Evolutionary conservation across 345 rosid species (phyloP), one percentile per base, ranked within the genome.

Genomic region (Gossypium arboreum): DNA sequence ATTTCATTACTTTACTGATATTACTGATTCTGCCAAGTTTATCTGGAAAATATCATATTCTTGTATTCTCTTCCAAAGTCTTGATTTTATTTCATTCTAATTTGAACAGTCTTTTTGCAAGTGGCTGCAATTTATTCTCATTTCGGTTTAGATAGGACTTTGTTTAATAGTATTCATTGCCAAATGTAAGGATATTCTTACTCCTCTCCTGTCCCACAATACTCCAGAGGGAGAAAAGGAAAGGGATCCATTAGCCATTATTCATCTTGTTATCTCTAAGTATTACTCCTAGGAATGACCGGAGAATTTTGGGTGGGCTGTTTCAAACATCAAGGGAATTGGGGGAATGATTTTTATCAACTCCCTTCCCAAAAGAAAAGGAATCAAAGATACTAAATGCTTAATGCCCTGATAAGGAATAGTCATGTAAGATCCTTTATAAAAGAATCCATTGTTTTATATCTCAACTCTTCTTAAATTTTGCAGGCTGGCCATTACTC

Each of bases 401-500:
- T 70, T 17, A 39, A 11, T 54, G 7, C 75, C 43, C n/a, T 55
- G 62, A 71, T 52, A 6, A 47, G 39, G 29, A 72, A 4, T 25
- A 60, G 22, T 12, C 69, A 73, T 47, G 22, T 45, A 48, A 9
- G 76, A 27, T 48, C 27, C 34, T 55, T 48, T 47, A 10, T 25
- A 68, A 50, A 9, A 15, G 17, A 27, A 29, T 17, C 44, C 55
- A 11, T 29, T 29, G 17, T 29, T 51, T 69, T 51, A 52, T 69
- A 27, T 50, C 47, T 70, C 24, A 45, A 67, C n/a, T 0, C 15
- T 70, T 29, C 17, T 69, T 52, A 54, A 70, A 70, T 16, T 52
- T 62, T 83, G 84, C 88, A 96, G 99, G 86, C 94, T 3, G 88
- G 84, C 70, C 74, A 79, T 39, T 95, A 89, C 83, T 95, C 98